Base-by-base conservation (phyloP, 768 basidiomycete genomes). In the Tylopilus cervinicoccineus region DNA sequence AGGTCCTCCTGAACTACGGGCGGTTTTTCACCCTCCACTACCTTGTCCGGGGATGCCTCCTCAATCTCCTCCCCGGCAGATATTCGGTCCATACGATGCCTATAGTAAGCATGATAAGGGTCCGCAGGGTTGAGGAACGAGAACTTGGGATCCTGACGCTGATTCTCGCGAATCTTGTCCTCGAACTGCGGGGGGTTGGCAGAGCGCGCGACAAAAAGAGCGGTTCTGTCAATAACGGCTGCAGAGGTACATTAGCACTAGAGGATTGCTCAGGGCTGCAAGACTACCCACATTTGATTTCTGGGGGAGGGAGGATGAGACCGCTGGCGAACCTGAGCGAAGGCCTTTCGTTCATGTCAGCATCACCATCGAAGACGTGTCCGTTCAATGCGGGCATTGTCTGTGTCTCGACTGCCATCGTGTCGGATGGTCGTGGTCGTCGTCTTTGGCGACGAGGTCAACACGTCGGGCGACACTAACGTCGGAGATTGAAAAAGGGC, bases 51-150 rank as follows among this genome's bases (percentile, higher is more conserved):
- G 0, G 73, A 54, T 2, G 62, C 59, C 26, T 86, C 88, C 32
- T 89, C 89, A 13, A 79, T 73, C 9, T 80, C 62, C 61, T 90
- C 87, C 17, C 92, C 93, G 7, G 81, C 81, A 44, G 79, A 72
- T 53, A 93, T 80, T 64, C 83, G 84, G 40, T 93, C 90, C 72
- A 95, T 81, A 63, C 88, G 83, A 74, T 94, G 83, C 64, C 89
- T 84, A 66, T 99, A 99, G 72, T 99, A 98, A 52, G 90, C 90
- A 84, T 98, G 92, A 74, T 96, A 99, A 56, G 96, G 92, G 76
- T 99, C 96, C 41, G 82, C 81, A 53, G 91, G 86, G 74, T 95
- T 95, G 68, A 99, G 80, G 76, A 99, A 99, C 49, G 95, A 93
- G 77, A 98, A 99, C 72, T 96, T 95, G 48, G 93, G 92, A 75